Conservation (phyloP, 2,329 filamentous ascomycete species). For the Seiridium cupressi region DNA sequence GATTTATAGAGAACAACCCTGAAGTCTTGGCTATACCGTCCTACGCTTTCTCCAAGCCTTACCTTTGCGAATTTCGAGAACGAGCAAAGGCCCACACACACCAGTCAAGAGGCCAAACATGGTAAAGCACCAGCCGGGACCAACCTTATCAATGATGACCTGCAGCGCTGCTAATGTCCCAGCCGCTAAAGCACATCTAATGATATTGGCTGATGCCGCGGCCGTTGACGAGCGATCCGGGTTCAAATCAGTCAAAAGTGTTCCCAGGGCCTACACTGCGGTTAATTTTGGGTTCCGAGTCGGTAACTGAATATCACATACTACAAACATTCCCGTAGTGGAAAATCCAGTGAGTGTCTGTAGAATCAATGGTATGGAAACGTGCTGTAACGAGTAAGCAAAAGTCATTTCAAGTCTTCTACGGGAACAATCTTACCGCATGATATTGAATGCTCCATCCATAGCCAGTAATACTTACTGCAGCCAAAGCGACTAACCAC, state of each 20-base stretch:
- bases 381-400: slow-evolving; percentile 6
- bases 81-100: slow-evolving; percentile 14
- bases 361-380: slow-evolving; percentile 8
- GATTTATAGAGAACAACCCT: too few relatives aligned
- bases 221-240: slow-evolving; percentile 17
- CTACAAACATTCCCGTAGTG: slow-evolving; percentile 14
- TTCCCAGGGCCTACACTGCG: slow-evolving; percentile 10
- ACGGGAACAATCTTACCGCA: slow-evolving; percentile 6
- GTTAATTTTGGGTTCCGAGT: neutral
- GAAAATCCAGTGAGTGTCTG: slow-evolving; percentile 13
- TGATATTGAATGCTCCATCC: slow-evolving; percentile 14
- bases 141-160: slow-evolving; percentile 15
- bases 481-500: slow-evolving; percentile 7
- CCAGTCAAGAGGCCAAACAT: slow-evolving; percentile 16
- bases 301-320: neutral
- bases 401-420: neutral
- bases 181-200: slow-evolving; percentile 18
- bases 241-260: slow-evolving; percentile 17
- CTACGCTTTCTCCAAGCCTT: slow-evolving; percentile 12
- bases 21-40: neutral
- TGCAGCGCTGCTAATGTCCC: slow-evolving; percentile 14
- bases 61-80: slow-evolving; percentile 12
- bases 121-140: slow-evolving; percentile 20
- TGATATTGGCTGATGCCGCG: slow-evolving; percentile 19
- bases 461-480: slow-evolving; percentile 9